Conservation (phyloP, 2,329 filamentous ascomycete genomes). For the Botryotinia calthae region DNA sequence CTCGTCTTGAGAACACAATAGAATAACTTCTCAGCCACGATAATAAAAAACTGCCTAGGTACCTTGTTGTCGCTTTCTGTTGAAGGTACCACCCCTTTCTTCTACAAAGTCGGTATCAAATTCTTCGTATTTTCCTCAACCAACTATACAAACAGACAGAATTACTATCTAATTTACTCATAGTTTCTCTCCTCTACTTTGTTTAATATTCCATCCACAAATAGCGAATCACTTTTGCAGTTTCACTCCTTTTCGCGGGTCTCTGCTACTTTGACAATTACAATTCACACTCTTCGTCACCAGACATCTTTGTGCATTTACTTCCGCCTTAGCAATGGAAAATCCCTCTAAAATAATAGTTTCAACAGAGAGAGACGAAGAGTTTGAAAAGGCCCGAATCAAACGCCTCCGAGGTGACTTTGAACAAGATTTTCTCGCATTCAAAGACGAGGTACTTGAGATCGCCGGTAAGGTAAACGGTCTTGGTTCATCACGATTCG, state of each 20-base stretch:
- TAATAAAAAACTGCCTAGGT: background rate
- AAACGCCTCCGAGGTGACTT: background rate
- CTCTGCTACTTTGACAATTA: background rate
- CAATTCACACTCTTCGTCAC: background rate
- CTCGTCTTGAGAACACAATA: background rate
- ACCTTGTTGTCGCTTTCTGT: background rate
- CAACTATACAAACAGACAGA: background rate
- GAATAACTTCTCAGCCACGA: background rate
- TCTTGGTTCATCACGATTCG: constrained; percentile 5
- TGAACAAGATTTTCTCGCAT: background rate
- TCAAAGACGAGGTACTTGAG: background rate
- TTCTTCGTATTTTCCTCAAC: background rate
- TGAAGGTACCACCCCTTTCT: background rate
- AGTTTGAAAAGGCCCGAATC: background rate
- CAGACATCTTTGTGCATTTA: background rate
- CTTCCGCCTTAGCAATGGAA: background rate
- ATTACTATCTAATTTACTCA: background rate
- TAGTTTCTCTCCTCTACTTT: background rate
- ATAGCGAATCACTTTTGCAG: background rate
- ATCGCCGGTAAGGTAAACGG: background rate
- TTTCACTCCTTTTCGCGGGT: background rate
- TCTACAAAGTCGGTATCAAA: background rate
- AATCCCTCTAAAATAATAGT: background rate
- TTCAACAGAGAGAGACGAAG: background rate
- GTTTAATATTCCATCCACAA: no score